Evolutionary conservation across 2,329 filamentous ascomycete species (phyloP), one percentile per base, ranked within the genome.

Genomic region (Colletotrichum sp.): DNA sequence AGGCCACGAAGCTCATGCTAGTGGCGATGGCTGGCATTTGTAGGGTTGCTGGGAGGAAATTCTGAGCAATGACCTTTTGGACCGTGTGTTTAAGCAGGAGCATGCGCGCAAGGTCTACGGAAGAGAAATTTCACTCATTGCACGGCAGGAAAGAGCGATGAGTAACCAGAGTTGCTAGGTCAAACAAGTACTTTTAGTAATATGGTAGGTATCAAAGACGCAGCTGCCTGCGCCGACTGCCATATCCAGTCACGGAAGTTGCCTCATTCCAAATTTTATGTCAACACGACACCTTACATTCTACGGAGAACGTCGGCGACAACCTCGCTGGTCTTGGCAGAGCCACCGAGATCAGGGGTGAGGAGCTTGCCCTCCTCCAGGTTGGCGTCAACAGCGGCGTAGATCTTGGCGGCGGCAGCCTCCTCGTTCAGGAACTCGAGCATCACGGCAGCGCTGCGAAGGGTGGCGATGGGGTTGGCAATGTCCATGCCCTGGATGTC

Each of bases 391-490:
- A 98, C 96, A 26, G 97, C 97, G 75, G 92, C 90, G 85, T 98
- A 98, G 81, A 99, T 98, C 87, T 90, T 93, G 34, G 94, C 95
- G 38, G 97, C 97, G 24, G 97, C 97, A 77, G 91, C 89, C 85
- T 96, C 94, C 88, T 98, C 93, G 78, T 95, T 92, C 78, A 98
- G 88, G 86, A 98, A 99, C 89, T 98, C 96, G 78, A 99, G 90
- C 97, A 99, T 98, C 77, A 98, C 89, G 38, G 94, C 97, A 18
- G 96, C 94, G 85, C 94, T 97, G 82, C 97, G 90, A 78, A 99
- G 90, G 12, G 97, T 98, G 43, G 97, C 97, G 82, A 99, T 97
- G 28, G 97, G 97, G 87, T 99, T 99, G 79, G 97, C 96, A 82
- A 99, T 96, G 78, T 93, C 92, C 89, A 94, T 89, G 79, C 97